These are phyloP conservation scores for Apiotrichum porosum DNA, from an alignment of 1,284 basidiomycete genomes.

Conservation along the genomic window DNA sequence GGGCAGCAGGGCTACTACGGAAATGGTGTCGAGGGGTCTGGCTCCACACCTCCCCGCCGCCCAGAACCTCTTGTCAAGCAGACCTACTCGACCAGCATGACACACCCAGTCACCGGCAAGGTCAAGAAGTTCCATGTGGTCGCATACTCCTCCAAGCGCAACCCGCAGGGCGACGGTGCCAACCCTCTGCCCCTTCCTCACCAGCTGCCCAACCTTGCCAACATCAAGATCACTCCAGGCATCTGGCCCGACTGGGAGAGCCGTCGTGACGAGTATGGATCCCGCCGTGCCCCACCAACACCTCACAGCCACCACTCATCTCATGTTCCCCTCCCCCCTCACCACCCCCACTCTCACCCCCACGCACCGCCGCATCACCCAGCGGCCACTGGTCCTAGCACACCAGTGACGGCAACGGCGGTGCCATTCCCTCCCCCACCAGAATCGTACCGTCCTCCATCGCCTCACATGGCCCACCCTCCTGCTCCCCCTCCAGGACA, in stretches of 20 bases:
- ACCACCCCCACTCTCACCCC: constrained; percentile 6
- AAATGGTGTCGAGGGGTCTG: constrained; percentile 6
- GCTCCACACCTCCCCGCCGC: constrained; percentile 18
- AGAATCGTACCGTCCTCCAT: constrained; percentile 12
- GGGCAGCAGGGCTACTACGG: constrained; percentile 18
- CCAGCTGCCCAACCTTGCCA: constrained; percentile 39
- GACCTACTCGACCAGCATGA: constrained; percentile 47
- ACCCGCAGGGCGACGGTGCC: constrained; percentile 40
- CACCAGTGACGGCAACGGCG: constrained; percentile 17
- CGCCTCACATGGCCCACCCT: constrained; percentile 6
- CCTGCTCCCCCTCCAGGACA: constrained; percentile 1
- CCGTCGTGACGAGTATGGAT: constrained; percentile 28
- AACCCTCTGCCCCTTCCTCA: constrained; percentile 41
- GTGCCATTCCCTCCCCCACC: constrained; percentile 11
- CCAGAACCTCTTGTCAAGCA: constrained; percentile 44
- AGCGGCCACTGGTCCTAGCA: constrained; percentile 7
- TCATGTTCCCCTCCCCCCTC: constrained; percentile 5
- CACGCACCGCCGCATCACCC: constrained; percentile 16
- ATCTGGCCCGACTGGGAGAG: constrained; percentile 47
- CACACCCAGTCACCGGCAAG: constrained; percentile 37
- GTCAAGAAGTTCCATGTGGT: constrained; percentile 47
- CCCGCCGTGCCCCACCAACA: constrained; percentile 10
- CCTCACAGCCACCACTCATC: constrained; percentile 5
- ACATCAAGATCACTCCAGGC: constrained; percentile 35
- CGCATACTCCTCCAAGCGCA: constrained; percentile 44